Conservation (phyloP, 2,329 filamentous ascomycete species). For the Apiospora kogelbergensis region DNA sequence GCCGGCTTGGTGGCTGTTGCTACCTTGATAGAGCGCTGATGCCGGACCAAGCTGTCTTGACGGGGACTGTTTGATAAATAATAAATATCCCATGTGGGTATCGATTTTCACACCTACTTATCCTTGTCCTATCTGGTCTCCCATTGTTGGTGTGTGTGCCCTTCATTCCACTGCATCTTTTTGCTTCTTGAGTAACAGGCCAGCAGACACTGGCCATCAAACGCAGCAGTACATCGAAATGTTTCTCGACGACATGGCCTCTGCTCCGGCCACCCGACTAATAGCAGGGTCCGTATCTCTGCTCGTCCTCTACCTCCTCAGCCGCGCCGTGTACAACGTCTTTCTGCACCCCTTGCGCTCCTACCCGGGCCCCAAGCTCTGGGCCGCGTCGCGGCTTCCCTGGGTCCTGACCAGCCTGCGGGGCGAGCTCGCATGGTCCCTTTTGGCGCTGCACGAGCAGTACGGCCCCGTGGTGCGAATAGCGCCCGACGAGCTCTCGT, state of each 20-base stretch:
- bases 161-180: not conserved
- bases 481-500: slow-evolving; percentile 31
- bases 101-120: not conserved
- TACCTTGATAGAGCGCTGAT: not conserved
- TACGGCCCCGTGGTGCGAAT: slow-evolving; percentile 15
- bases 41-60: not conserved
- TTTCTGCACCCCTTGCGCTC: slow-evolving; percentile 12
- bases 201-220: not conserved
- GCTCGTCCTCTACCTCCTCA: not conserved
- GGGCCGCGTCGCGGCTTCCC: slow-evolving; percentile 7
- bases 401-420: slow-evolving; percentile 11
- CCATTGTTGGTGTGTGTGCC: not conserved
- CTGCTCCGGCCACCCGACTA: not conserved
- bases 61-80: not conserved
- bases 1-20: not conserved
- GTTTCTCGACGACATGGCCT: not conserved
- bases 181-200: too few species aligned
- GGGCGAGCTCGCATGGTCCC: not conserved
- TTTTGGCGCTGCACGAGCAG: slow-evolving; percentile 7
- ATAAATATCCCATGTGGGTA: not conserved
- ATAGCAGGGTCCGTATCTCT: not conserved
- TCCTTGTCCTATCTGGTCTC: not conserved
- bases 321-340: slow-evolving; percentile 12
- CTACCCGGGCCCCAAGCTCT: slow-evolving; percentile 13
- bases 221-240: not conserved